A percentile compares a stretch with the other conserved stretches of the same genome.
These are phyloP conservation scores for Acephala macrosclerotiorum DNA, from an alignment of 2,329 filamentous ascomycete genomes.

Conservation along the genomic window DNA sequence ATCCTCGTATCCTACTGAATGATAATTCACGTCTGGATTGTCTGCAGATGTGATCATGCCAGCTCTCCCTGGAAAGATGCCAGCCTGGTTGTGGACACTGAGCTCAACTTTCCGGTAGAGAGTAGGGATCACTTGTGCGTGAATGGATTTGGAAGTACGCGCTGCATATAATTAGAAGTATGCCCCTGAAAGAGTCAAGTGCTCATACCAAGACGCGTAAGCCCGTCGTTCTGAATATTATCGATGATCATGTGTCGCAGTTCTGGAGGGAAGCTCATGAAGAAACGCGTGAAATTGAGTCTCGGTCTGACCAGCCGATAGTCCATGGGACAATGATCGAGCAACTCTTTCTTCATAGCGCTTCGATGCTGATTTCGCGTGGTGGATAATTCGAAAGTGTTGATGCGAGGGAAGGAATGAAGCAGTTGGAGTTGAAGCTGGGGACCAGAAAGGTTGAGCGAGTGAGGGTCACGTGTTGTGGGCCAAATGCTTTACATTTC, in stretches of 20 bases:
- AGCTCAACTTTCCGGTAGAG: slow-evolving; percentile 5
- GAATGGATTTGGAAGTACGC: neutral
- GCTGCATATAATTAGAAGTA: neutral
- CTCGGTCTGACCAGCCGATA: neutral
- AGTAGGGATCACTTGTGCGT: neutral
- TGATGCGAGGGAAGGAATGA: neutral
- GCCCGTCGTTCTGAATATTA: neutral
- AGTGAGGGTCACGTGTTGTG: no score
- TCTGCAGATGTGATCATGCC: neutral
- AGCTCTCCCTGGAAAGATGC: neutral
- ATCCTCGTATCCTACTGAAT: neutral
- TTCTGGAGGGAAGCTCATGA: neutral
- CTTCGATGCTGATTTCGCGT: neutral
- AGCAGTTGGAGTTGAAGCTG: neutral
- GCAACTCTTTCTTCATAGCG: neutral
- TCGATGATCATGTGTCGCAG: neutral
- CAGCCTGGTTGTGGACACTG: neutral
- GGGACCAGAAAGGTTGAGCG: no score
- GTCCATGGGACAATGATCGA: neutral
- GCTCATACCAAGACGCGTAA: neutral
- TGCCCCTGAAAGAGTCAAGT: neutral
- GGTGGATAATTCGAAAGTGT: neutral
- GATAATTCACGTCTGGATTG: neutral
- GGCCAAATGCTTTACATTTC: no score
- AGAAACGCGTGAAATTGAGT: neutral